phyloP scores from a whole-genome alignment of 2,329 filamentous ascomycete genomes.

The Claviceps purpurea region DNA sequence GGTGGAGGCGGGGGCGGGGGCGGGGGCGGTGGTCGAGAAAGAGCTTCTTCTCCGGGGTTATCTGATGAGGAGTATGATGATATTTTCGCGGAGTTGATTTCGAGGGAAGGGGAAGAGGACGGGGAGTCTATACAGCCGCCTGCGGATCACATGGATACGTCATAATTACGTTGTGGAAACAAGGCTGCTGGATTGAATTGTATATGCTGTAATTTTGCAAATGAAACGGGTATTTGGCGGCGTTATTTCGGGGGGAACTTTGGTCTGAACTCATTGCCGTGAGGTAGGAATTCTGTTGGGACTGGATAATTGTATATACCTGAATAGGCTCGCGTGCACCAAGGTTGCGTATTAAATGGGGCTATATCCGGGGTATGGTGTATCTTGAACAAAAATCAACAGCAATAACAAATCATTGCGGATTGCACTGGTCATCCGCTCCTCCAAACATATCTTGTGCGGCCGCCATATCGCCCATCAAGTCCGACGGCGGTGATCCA shows the following conservation, averaged over 20 bases:
- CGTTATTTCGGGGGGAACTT: slow-evolving; percentile 3
- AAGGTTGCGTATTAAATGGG: slow-evolving; percentile 9
- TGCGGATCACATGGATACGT: slow-evolving; percentile 34
- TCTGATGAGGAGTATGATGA: slow-evolving; percentile 49
- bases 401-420: slow-evolving; percentile 32
- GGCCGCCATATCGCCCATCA: slow-evolving; percentile 80
- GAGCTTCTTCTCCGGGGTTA: slow-evolving; percentile 22
- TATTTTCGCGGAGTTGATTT: slow-evolving; percentile 37
- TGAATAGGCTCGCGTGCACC: background rate
- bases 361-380: slow-evolving; percentile 14
- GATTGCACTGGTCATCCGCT: slow-evolving; percentile 49
- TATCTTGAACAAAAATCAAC: slow-evolving; percentile 8
- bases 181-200: background rate
- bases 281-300: background rate
- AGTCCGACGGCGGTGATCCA: slow-evolving; percentile 77
- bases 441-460: slow-evolving; percentile 57
- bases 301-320: slow-evolving; percentile 1
- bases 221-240: slow-evolving; percentile 1
- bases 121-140: slow-evolving; percentile 8
- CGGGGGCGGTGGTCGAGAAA: slow-evolving; percentile 10
- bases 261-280: background rate
- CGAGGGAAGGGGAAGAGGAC: slow-evolving; percentile 14
- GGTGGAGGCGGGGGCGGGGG: slow-evolving; percentile 5
- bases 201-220: background rate
- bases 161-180: slow-evolving; percentile 1